Conservation (phyloP, 768 basidiomycete species). For the Pulveroboletus sp. region DNA sequence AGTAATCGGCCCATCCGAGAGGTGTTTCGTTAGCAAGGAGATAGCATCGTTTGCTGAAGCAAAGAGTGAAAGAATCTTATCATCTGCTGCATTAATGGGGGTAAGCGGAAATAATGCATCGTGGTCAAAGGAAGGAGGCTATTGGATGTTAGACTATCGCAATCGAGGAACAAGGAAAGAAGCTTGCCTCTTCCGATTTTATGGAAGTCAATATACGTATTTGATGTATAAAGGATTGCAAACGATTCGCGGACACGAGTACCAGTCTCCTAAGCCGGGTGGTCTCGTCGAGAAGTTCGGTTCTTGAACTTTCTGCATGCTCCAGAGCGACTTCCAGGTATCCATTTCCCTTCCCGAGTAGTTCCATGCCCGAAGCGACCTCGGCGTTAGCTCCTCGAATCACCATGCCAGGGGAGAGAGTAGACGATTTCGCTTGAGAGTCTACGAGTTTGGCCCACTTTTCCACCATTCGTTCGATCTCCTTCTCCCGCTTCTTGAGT, state of each 20-base stretch:
- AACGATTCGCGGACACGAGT: conserved; percentile 61
- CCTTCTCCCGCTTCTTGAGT: conserved; percentile 79
- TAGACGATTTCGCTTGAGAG: conserved; percentile 56
- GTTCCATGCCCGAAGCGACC: conserved; percentile 43
- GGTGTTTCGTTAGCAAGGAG: conserved; percentile 30
- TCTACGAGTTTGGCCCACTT: conserved; percentile 74
- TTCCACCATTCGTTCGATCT: conserved; percentile 70
- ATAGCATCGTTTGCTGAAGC: conserved; percentile 37
- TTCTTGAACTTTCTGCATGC: conserved; percentile 67
- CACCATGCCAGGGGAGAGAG: conserved; percentile 46
- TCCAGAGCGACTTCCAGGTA: conserved; percentile 67
- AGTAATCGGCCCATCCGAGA: conserved; percentile 9
- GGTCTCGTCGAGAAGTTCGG: conserved; percentile 64
- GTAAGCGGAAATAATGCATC: conserved; percentile 52
- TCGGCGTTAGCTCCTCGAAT: conserved; percentile 52
- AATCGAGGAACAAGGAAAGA: conserved; percentile 2
- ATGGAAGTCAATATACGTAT: conserved; percentile 40
- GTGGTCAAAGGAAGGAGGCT: conserved; percentile 48
- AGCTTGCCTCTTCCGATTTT: conserved; percentile 47
- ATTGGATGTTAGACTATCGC: conserved; percentile 9
- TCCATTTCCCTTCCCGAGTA: conserved; percentile 48
- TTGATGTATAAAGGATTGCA: conserved; percentile 54
- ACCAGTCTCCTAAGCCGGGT: conserved; percentile 56
- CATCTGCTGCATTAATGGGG: conserved; percentile 46
- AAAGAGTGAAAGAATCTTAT: conserved; percentile 46